phyloP scores from a whole-genome alignment of 1,284 basidiomycete species.

The Stereum hirsutum region DNA sequence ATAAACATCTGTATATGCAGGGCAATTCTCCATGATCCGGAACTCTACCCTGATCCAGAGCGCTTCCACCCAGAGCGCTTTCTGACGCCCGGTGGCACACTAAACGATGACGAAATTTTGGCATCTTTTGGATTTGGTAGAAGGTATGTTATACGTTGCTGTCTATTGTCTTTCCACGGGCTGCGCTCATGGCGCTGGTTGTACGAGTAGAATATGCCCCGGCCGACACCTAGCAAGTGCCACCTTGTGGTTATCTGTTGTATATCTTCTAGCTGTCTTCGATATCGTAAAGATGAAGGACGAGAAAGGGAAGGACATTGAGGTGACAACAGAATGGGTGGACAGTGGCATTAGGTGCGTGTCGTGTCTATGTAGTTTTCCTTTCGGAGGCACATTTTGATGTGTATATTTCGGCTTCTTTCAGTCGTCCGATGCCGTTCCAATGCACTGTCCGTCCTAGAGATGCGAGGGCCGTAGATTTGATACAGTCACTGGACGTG shows the following conservation, averaged over 20 bases:
- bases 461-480: no score
- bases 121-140: conserved; percentile 24
- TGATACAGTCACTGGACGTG: no score
- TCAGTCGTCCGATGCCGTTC: no score
- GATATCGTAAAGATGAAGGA: conserved; percentile 30
- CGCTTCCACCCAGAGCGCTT: conserved; percentile 11
- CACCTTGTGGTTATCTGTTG: conserved; percentile 37
- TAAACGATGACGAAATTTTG: conserved; percentile 19
- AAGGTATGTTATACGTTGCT: conserved; percentile 19
- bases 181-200: not conserved
- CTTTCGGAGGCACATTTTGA: no score
- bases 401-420: no score
- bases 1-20: not conserved
- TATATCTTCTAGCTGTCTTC: conserved; percentile 33
- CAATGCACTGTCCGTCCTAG: no score
- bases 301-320: conserved; percentile 29
- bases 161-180: not conserved
- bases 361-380: no score
- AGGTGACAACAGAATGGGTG: no score
- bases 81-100: conserved; percentile 14
- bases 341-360: no score
- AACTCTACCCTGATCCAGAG: conserved; percentile 2
- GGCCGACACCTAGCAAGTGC: conserved; percentile 34
- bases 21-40: conserved; percentile 2
- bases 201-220: conserved; percentile 30